These are phyloP conservation scores for Darksidea phi DNA, from an alignment of 495 filamentous ascomycete species.

Conservation along the genomic window DNA sequence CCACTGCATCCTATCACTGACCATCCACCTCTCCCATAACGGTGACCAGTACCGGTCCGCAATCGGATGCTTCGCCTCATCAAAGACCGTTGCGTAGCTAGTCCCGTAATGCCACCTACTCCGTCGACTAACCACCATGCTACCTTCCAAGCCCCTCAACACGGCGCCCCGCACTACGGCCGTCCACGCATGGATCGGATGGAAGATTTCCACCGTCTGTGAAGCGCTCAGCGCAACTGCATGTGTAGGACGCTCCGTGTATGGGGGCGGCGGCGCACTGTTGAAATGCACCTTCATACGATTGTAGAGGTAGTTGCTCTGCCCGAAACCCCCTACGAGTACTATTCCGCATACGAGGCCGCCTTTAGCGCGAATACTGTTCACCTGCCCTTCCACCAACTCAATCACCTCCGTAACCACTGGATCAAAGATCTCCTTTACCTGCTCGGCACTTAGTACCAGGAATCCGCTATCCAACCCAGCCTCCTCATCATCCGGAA, in stretches of 20 bases:
- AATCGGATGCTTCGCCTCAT: constrained; percentile 65
- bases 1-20: constrained; percentile 77
- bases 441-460: constrained; percentile 46
- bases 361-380: constrained; percentile 52
- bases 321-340: constrained; percentile 73
- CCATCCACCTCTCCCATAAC: constrained; percentile 78
- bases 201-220: constrained; percentile 54
- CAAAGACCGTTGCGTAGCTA: constrained; percentile 71
- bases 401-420: constrained; percentile 58
- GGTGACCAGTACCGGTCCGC: constrained; percentile 71
- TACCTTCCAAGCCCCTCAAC: constrained; percentile 66
- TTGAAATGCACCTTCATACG: constrained; percentile 63
- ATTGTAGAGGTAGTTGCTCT: constrained; percentile 63
- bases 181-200: constrained; percentile 72
- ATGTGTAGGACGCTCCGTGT: constrained; percentile 63
- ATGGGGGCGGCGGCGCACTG: constrained; percentile 62
- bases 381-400: constrained; percentile 60
- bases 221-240: constrained; percentile 43
- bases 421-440: constrained; percentile 49
- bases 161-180: constrained; percentile 71
- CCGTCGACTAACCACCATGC: constrained; percentile 65
- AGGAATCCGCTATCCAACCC: constrained; percentile 47
- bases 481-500: constrained; percentile 59
- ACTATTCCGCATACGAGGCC: constrained; percentile 65
- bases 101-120: constrained; percentile 76